Evolutionary conservation across 305 asterid species (phyloP).

Genomic region (Solanum hybrid): DNA sequence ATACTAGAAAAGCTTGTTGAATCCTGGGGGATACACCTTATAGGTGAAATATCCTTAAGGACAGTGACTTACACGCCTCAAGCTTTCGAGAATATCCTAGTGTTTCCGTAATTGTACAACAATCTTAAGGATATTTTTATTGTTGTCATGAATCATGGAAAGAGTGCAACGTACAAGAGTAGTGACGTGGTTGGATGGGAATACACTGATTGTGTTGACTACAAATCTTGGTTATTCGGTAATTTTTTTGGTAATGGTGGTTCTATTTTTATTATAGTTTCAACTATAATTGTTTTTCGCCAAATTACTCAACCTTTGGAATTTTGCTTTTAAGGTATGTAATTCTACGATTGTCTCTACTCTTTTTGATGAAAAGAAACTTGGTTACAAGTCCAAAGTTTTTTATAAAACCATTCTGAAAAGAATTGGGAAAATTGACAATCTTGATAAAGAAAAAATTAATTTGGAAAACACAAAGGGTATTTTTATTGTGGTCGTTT

Average conservation of each 20-base stretch:
- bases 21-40: neutral
- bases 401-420: neutral
- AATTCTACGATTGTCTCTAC: neutral
- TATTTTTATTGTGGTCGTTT: neutral
- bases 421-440: neutral
- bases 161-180: neutral
- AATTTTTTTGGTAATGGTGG: neutral
- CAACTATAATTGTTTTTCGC: neutral
- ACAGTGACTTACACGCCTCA: neutral
- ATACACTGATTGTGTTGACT: neutral
- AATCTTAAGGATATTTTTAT: neutral
- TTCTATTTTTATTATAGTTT: neutral
- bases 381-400: neutral
- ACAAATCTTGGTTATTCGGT: neutral
- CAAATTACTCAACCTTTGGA: neutral
- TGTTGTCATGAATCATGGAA: neutral
- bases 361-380: neutral
- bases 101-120: neutral
- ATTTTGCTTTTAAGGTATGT: neutral
- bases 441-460: too few species aligned
- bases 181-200: neutral
- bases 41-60: neutral
- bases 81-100: neutral
- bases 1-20: neutral
- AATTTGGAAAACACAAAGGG: neutral